Evolutionary conservation across 2,329 filamentous ascomycete species (phyloP).

Genomic region (Aspergillus fischeri): DNA sequence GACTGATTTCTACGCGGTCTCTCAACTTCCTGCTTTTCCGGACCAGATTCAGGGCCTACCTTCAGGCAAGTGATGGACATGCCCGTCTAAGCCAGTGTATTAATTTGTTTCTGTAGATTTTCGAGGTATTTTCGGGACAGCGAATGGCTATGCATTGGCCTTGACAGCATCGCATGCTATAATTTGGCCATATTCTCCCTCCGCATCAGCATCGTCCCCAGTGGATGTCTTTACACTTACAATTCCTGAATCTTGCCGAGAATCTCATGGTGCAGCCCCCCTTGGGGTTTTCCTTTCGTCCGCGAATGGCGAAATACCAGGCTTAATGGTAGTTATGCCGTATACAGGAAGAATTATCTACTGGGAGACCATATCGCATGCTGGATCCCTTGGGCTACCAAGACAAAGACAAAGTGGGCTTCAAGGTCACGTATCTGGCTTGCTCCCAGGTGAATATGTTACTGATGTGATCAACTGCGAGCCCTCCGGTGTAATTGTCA

Average conservation of each 20-base stretch:
- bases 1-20: constrained; percentile 79
- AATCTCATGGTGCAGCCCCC: constrained; percentile 67
- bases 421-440: constrained; percentile 67
- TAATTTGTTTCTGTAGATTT: constrained; percentile 48
- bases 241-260: constrained; percentile 68
- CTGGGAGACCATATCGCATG: constrained; percentile 92
- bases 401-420: constrained; percentile 77
- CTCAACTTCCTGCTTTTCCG: constrained; percentile 77
- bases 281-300: constrained; percentile 78
- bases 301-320: constrained; percentile 74
- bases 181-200: constrained; percentile 77
- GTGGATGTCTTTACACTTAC: constrained; percentile 72
- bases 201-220: constrained; percentile 25
- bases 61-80: constrained; percentile 52
- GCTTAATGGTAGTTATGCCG: constrained; percentile 81
- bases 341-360: constrained; percentile 81
- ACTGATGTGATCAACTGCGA: constrained; percentile 78
- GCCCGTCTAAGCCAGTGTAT: constrained; percentile 1
- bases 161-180: constrained; percentile 78
- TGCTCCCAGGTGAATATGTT: constrained; percentile 75
- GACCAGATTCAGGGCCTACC: constrained; percentile 67
- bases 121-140: constrained; percentile 62
- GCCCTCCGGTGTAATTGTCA: constrained; percentile 78
- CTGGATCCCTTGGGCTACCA: constrained; percentile 77
- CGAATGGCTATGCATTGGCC: constrained; percentile 69